These are phyloP conservation scores for Phytopythium delawarense DNA, from an alignment of 352 stramenopile species.

Conservation along the genomic window DNA sequence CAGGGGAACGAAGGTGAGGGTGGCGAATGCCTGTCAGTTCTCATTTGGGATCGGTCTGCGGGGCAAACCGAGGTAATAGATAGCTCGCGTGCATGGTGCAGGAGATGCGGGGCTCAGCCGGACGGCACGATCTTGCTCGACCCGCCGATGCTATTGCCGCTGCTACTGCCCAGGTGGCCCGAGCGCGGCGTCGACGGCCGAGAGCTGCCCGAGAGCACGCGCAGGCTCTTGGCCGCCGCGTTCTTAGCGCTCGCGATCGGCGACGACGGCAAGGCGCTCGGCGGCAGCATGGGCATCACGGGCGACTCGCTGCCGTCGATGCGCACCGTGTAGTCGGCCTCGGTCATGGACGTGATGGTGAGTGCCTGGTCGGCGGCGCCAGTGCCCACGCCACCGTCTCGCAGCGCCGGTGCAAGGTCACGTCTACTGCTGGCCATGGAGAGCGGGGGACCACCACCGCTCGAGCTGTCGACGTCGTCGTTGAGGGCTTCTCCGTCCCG, in stretches of 20 bases:
- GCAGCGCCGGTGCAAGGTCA: not conserved
- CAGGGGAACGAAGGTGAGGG: not conserved
- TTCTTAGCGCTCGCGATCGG: not conserved
- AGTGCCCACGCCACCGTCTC: not conserved
- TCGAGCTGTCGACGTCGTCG: constrained; percentile 6
- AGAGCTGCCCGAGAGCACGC: not conserved
- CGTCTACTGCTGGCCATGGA: not conserved
- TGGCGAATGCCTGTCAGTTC: not conserved
- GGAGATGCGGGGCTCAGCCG: constrained; percentile 18
- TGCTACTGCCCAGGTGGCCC: not conserved
- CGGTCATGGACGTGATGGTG: not conserved
- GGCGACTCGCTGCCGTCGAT: constrained; percentile 2
- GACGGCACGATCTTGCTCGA: constrained; percentile 37
- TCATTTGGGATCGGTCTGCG: not conserved
- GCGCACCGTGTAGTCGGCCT: constrained; percentile 3
- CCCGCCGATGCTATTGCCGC: not conserved
- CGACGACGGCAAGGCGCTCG: constrained; percentile 2
- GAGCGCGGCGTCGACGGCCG: constrained; percentile 3
- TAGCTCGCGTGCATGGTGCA: constrained; percentile 13
- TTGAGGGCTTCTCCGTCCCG: not conserved
- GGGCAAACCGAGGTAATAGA: constrained; percentile 5
- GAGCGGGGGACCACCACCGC: not conserved
- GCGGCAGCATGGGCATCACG: constrained; percentile 1
- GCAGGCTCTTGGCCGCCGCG: not conserved
- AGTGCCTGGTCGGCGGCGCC: not conserved